Conservation (phyloP, 768 basidiomycete genomes). For the Trametes maxima region DNA sequence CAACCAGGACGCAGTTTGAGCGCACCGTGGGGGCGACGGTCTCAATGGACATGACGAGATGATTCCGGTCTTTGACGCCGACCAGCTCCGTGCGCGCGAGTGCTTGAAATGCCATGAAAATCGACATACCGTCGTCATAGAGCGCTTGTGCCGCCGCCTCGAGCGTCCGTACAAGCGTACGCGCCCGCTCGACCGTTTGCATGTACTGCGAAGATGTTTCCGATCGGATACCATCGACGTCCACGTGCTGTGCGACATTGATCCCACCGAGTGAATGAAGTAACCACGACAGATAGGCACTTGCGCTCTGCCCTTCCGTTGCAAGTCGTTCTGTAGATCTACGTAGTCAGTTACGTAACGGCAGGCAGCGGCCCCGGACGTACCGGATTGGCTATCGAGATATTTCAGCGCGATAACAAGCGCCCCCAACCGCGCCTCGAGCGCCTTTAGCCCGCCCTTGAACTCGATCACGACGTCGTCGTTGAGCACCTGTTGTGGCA, state of each 20-base stretch:
- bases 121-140: constrained; percentile 67
- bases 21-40: constrained; percentile 44
- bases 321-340: constrained; percentile 31
- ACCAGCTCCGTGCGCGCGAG: constrained; percentile 23
- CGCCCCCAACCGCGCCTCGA: constrained; percentile 16
- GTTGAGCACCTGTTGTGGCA: constrained; percentile 9
- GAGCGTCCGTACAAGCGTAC: constrained; percentile 65
- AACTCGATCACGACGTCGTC: constrained; percentile 25
- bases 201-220: constrained; percentile 57
- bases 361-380: constrained; percentile 2
- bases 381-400: constrained; percentile 24
- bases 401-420: constrained; percentile 23
- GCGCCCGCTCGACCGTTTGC: constrained; percentile 69
- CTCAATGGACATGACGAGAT: constrained; percentile 19
- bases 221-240: constrained; percentile 72
- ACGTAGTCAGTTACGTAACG: constrained; percentile 2
- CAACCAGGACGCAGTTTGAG: constrained; percentile 56
- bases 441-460: constrained; percentile 18
- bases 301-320: constrained; percentile 48
- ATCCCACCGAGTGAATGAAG: constrained; percentile 65
- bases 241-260: constrained; percentile 79
- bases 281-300: constrained; percentile 60
- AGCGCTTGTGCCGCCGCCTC: constrained; percentile 73
- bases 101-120: constrained; percentile 62
- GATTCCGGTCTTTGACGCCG: constrained; percentile 34